These are phyloP conservation scores for Lactifluus hygrophoroides DNA, from an alignment of 768 basidiomycete genomes.

Conservation along the genomic window DNA sequence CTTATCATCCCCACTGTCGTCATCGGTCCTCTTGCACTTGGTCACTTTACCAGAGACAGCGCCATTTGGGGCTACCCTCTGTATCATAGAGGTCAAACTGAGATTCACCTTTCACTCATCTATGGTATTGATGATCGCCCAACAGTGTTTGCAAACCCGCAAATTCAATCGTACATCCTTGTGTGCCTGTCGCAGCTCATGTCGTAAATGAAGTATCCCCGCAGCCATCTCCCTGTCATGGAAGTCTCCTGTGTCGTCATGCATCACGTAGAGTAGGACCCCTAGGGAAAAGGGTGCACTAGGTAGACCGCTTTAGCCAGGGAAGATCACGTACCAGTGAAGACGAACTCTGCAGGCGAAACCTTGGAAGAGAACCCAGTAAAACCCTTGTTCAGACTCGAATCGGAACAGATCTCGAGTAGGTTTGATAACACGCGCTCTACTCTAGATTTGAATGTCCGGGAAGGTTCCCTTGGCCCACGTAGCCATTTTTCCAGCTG, in stretches of 20 bases:
- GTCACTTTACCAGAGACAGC: conserved; percentile 19
- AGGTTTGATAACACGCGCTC: conserved; percentile 45
- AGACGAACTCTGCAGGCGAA: conserved; percentile 72
- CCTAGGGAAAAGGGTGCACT: too few relatives aligned
- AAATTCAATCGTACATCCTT: conserved; percentile 59
- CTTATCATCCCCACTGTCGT: conserved; percentile 22
- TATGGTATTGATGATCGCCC: conserved; percentile 42
- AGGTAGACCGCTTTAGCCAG: neutral
- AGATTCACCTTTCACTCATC: conserved; percentile 25
- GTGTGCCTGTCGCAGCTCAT: conserved; percentile 43
- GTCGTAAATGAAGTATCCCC: too few relatives aligned
- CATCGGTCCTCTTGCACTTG: conserved; percentile 29
- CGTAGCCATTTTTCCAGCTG: too few relatives aligned
- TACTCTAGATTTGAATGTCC: too few relatives aligned
- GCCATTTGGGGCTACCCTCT: too few relatives aligned
- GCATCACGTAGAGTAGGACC: too few relatives aligned
- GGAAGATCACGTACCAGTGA: conserved; percentile 48
- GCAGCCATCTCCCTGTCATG: too few relatives aligned
- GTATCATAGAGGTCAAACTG: conserved; percentile 6
- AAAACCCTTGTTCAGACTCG: conserved; percentile 27
- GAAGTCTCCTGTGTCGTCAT: too few relatives aligned
- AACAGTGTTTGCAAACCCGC: conserved; percentile 45
- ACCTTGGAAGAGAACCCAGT: conserved; percentile 44
- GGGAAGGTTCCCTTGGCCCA: too few relatives aligned
- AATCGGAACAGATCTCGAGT: conserved; percentile 41